Evolutionary conservation across 495 filamentous ascomycete species (phyloP), one percentile per base, ranked within the genome.

Genomic region (Penicillium roqueforti): DNA sequence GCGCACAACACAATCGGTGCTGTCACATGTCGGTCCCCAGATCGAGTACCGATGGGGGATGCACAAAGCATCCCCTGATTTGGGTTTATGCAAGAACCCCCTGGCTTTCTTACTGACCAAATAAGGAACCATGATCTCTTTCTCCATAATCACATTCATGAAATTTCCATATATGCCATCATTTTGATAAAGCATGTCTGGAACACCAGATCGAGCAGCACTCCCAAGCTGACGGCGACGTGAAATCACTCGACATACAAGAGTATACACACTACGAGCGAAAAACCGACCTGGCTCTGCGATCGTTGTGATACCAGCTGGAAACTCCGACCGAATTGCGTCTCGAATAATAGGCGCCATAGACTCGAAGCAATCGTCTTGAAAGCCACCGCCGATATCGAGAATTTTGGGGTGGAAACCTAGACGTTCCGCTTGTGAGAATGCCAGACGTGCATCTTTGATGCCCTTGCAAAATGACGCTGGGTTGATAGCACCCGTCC

Each of bases 11-110:
- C 56, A 60, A 28, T 73, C 69, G 9, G 54, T 57, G 37, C 68
- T 61, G 47, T 73, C 69, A 50, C 68, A 71, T 0, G 69, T 73
- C 18, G 69, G 69, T 0, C 69, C 69, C 69, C 70, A 73, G 7
- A 73, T 55, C 7, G 68, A 68, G 42, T 73, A 70, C 16, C 56
- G 23, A 36, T 58, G 38, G n/a, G n/a, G n/a, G n/a, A 13, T 50
- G 36, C 26, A 14, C 3, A 23, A 3, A 8, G 8, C 23, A 36
- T 22, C 29, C 9, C 1, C 47, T 4, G 36, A 22, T 40, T 45
- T 51, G 2, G 26, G 28, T 13, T 51, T 36, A 18, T 40, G 10
- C 28, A 59, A 42, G 19, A 25, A 22, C 11, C 2, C 4, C 25
- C 25, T 46, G 25, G 9, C 31, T 14, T 47, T 55, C 41, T 47